Evolutionary conservation across 1,284 basidiomycete genomes (phyloP).

Genomic region (Ustilago trichophora): DNA sequence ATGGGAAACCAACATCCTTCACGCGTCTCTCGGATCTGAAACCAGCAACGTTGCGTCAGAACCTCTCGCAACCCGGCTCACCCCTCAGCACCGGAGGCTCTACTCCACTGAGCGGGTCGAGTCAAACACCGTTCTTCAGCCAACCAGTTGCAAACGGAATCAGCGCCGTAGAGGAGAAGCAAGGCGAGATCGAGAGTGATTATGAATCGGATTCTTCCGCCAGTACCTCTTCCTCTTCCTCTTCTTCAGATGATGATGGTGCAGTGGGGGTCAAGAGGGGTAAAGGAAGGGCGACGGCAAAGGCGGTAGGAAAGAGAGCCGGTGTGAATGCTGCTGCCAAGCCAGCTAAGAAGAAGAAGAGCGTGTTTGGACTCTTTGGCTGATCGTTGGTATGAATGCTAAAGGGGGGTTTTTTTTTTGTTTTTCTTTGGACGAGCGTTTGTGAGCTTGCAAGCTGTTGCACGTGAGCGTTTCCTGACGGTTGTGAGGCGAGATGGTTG

Average conservation of each 20-base stretch:
- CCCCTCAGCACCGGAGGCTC: slow-evolving; percentile 30
- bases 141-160: no score
- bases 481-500: no score
- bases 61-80: slow-evolving; percentile 46
- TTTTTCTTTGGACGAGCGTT: no score
- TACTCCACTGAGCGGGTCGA: slow-evolving; percentile 8
- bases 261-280: background rate
- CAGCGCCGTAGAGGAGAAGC: background rate
- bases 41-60: slow-evolving; percentile 46
- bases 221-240: slow-evolving; percentile 21
- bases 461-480: no score
- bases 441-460: no score
- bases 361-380: no score
- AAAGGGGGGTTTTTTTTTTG: no score
- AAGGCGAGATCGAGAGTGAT: slow-evolving; percentile 1
- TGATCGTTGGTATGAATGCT: no score
- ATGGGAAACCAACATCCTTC: slow-evolving; percentile 34
- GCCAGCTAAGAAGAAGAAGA: no score
- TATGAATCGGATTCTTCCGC: slow-evolving; percentile 1
- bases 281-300: background rate
- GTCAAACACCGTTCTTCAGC: slow-evolving; percentile 23
- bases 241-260: slow-evolving; percentile 14
- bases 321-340: no score
- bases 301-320: no score
- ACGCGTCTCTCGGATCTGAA: slow-evolving; percentile 52